Evolutionary conservation across 371 early-diverging fungal genomes (phyloP).

Genomic region (Actinomucor elegans): DNA sequence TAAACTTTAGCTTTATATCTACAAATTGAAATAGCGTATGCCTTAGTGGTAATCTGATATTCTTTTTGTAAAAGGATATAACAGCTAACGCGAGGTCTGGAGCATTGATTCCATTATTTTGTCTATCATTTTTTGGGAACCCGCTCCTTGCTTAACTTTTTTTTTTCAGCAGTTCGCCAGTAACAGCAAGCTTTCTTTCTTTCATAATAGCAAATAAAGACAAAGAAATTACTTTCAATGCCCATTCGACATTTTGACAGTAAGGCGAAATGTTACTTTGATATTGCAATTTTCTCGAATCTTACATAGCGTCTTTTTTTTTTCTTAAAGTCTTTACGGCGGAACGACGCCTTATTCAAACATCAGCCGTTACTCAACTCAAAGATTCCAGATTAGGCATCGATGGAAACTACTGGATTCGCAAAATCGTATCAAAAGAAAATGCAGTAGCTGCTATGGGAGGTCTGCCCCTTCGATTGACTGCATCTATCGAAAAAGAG

Average conservation of each 20-base stretch:
- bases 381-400: constrained; percentile 72
- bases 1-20: too few species aligned
- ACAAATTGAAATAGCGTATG: too few species aligned
- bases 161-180: too few species aligned
- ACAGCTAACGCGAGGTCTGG: too few species aligned
- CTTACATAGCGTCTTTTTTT: neutral
- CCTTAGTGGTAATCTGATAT: too few species aligned
- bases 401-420: constrained; percentile 79
- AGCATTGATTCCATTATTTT: too few species aligned
- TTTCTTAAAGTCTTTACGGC: constrained; percentile 63
- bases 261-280: constrained; percentile 17
- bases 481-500: constrained; percentile 64
- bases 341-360: constrained; percentile 63
- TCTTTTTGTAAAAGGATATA: too few species aligned
- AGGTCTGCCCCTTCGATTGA: constrained; percentile 64
- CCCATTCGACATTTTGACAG: constrained; percentile 65
- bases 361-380: constrained; percentile 58
- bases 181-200: too few species aligned
- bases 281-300: neutral
- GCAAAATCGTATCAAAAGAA: constrained; percentile 62
- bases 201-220: too few species aligned
- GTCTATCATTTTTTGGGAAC: too few species aligned
- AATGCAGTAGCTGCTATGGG: constrained; percentile 70
- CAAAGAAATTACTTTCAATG: too few species aligned
- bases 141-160: too few species aligned